A percentile compares a stretch with the other conserved stretches of the same genome.
These are phyloP conservation scores for Chlorophyllum brunneum DNA, from an alignment of 768 basidiomycete species.

Conservation along the genomic window DNA sequence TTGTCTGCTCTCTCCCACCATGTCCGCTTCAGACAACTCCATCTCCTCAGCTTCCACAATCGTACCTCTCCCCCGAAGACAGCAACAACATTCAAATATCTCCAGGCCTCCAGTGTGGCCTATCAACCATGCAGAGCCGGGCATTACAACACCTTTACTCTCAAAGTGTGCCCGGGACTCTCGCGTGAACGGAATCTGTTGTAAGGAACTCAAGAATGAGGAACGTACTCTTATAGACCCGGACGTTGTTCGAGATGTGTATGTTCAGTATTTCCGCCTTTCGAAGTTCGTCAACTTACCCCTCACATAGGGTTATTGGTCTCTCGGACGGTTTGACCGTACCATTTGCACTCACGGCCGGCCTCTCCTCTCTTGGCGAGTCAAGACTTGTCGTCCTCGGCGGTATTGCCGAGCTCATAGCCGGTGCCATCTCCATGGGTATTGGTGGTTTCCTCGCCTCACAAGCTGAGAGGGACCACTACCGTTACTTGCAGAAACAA, in stretches of 20 bases:
- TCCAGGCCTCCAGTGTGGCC: conserved; percentile 64
- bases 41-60: conserved; percentile 21
- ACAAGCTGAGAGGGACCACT: conserved; percentile 95
- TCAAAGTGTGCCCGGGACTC: conserved; percentile 56
- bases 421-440: conserved; percentile 97
- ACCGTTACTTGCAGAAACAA: conserved; percentile 70
- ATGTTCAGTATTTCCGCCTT: conserved; percentile 25
- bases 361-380: conserved; percentile 84
- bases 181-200: conserved; percentile 69
- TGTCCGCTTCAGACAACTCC: conserved; percentile 22
- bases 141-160: conserved; percentile 40
- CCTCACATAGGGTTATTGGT: conserved; percentile 67
- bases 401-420: conserved; percentile 93
- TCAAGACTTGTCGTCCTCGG: conserved; percentile 91
- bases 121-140: conserved; percentile 39
- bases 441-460: conserved; percentile 97
- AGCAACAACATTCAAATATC: conserved; percentile 17
- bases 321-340: conserved; percentile 88
- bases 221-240: conserved; percentile 82
- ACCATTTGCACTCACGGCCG: conserved; percentile 88
- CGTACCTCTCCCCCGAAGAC: conserved; percentile 31
- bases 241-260: conserved; percentile 86
- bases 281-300: background rate
- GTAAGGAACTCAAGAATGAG: conserved; percentile 83
- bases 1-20: background rate